Percentiles rank a stretch among this genome's conserved stretches.
Conservation (phyloP, 2,329 filamentous ascomycete species). For the Pseudogymnoascus sp. region DNA sequence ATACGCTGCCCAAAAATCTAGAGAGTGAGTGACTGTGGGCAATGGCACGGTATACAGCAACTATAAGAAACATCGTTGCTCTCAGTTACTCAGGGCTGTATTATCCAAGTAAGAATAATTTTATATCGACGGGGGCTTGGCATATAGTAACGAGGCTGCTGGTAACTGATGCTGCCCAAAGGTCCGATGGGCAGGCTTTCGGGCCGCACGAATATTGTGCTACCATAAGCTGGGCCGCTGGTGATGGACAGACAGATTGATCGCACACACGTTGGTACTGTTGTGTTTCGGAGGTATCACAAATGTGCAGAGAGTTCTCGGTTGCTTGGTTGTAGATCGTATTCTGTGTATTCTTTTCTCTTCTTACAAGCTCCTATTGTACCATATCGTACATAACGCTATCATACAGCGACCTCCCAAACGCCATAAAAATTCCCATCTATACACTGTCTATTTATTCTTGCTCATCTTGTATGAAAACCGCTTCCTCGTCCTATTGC, state of each 20-base stretch:
- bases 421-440: slow-evolving; percentile 4
- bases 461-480: slow-evolving; percentile 64
- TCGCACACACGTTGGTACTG: neutral
- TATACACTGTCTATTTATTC: slow-evolving; percentile 41
- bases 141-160: too few relatives aligned
- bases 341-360: neutral
- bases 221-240: neutral
- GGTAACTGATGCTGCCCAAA: too few relatives aligned
- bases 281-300: neutral
- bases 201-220: neutral
- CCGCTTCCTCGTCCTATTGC: slow-evolving; percentile 53
- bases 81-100: neutral
- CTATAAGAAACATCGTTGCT: neutral
- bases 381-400: slow-evolving; percentile 8
- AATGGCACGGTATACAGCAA: neutral
- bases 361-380: slow-evolving; percentile 4
- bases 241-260: neutral
- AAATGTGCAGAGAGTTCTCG: neutral
- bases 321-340: neutral
- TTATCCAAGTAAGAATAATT: neutral
- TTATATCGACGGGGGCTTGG: neutral
- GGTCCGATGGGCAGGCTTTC: too few relatives aligned
- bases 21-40: neutral
- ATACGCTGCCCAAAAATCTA: neutral
- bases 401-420: slow-evolving; percentile 9